Percentiles rank a stretch among this genome's conserved stretches.
phyloP scores from a whole-genome alignment of 2,329 filamentous ascomycete genomes.

The Fusarium liriodendri region DNA sequence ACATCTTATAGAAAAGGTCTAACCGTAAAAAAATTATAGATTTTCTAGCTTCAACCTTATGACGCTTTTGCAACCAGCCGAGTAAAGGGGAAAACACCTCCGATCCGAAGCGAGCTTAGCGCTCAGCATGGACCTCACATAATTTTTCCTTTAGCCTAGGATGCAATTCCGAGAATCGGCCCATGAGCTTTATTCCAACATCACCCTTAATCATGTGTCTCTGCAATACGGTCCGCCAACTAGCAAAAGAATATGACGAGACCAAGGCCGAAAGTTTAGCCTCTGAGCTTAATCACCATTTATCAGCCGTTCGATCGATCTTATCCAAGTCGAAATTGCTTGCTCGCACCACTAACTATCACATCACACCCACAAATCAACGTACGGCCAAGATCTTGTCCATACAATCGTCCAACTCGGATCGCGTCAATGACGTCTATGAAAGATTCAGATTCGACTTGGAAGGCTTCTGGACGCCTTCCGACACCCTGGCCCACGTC shows the following conservation, averaged over 20 bases:
- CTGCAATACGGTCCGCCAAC: not conserved
- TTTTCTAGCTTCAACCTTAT: not conserved
- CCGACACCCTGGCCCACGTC: conserved; percentile 11
- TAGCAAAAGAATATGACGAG: not conserved
- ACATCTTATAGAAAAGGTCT: not conserved
- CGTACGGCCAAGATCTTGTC: not conserved
- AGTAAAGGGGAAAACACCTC: not conserved
- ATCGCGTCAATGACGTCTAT: not conserved
- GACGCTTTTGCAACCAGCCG: not conserved
- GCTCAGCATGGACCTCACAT: not conserved
- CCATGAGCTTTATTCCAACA: not conserved
- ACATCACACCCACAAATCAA: not conserved
- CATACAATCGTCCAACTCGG: not conserved
- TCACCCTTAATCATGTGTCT: not conserved
- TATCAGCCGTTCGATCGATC: not conserved
- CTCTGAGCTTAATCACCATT: not conserved
- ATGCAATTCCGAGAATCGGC: not conserved
- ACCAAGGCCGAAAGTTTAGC: not conserved
- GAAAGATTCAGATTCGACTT: conserved; percentile 4
- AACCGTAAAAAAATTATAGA: not conserved
- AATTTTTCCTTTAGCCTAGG: not conserved
- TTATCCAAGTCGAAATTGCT: not conserved
- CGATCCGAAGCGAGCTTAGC: not conserved
- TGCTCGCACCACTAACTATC: not conserved
- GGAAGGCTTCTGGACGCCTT: conserved; percentile 35